Evolutionary conservation across 768 basidiomycete species (phyloP), one percentile per base, ranked within the genome.

Genomic region (Hericium alpestre): DNA sequence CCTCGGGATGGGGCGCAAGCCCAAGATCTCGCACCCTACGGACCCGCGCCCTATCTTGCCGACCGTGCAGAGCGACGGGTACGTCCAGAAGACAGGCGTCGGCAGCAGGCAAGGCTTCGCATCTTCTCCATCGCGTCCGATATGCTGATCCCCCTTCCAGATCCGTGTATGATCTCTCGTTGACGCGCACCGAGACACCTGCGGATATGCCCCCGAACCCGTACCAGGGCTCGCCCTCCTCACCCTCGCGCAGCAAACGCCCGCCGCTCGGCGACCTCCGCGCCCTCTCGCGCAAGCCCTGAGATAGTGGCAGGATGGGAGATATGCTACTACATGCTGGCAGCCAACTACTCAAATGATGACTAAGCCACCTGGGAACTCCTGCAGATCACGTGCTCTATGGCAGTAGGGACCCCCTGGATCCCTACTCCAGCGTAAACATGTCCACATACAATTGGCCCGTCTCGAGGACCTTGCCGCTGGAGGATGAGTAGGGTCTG

Each of bases 21-120:
- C 81, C 54, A 90, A 89, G 75, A 92, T 91, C 39, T 91, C 90
- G 37, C 82, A 84, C 49, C 89, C 89, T 1, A 89, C 87, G 4
- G 90, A 91, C 64, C 89, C 87, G 9, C 73, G 89, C 20, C 90
- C 87, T 2, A 85, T 91, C 55, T 69, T 86, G 61, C 61, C 71
- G 2, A 70, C 69, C 16, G 61, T 76, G 48, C 72, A 71, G 61
- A 64, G 67, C 18, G 82, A 86, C 61, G 72, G 71, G 1, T 80
- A 80, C 62, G 71, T 72, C 27, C 60, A 64, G 22, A 55, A 43
- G 49, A 41, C 12, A 60, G 43, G 55, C 38, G 27, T 23, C 5
- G 6, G n/a, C 13, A 32, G n/a, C 38, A 20, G n/a, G 32, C 37
- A 27, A 20, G 13, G 38, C n/a, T 12, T 51, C 38, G 43, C 54